Evolutionary conservation across 371 early-diverging fungal species (phyloP).

Genomic region (Mortierella sp.): DNA sequence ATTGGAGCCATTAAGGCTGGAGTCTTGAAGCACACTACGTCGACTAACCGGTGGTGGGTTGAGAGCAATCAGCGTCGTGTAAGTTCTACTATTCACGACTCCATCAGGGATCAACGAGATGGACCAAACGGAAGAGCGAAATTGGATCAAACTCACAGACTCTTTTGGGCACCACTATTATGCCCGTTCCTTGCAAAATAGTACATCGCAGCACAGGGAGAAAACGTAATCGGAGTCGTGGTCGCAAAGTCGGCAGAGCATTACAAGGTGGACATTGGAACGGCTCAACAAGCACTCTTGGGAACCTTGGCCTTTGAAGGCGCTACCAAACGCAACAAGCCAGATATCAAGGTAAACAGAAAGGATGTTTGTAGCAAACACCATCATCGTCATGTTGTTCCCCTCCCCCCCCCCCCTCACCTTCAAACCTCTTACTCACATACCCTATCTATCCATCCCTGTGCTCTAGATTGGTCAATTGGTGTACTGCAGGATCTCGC

Average conservation of each 20-base stretch:
- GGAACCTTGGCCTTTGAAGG: conserved; percentile 91
- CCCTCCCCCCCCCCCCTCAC: too few species aligned
- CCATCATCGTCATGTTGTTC: too few species aligned
- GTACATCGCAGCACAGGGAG: conserved; percentile 89
- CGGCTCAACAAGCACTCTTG: conserved; percentile 87
- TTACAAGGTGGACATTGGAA: conserved; percentile 93
- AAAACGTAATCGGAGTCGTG: conserved; percentile 90
- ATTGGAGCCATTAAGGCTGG: conserved; percentile 83
- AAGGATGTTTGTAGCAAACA: too few species aligned
- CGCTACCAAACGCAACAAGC: conserved; percentile 93
- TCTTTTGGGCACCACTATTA: too few species aligned
- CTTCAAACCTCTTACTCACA: too few species aligned
- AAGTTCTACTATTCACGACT: conserved; percentile 46
- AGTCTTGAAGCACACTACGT: conserved; percentile 63
- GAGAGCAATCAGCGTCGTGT: conserved; percentile 84
- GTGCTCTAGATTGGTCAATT: conserved; percentile 79
- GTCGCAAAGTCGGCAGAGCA: conserved; percentile 75
- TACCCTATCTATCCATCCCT: too few species aligned
- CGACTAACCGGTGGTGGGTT: conserved; percentile 81
- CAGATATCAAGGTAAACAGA: conserved; percentile 81
- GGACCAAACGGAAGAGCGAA: too few species aligned
- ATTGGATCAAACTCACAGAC: too few species aligned
- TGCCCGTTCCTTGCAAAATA: too few species aligned
- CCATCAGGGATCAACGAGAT: too few species aligned
- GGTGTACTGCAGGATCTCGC: conserved; percentile 85